Base-by-base conservation (phyloP, 106 monocot species). In the Platanthera guangdongensis region DNA sequence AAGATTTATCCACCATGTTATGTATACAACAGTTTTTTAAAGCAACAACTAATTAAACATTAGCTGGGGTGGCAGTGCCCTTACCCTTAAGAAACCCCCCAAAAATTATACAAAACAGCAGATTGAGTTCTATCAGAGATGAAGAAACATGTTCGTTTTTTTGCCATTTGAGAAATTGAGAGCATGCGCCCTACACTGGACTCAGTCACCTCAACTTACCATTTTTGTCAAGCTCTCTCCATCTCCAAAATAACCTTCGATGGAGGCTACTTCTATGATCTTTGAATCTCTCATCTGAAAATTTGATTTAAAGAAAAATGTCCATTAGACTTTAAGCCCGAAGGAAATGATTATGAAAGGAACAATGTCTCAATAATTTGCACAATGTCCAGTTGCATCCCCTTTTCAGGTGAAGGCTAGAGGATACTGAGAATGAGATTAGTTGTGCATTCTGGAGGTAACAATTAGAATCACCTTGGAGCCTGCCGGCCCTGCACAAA, bases 401-500 rank as follows among this genome's bases (percentile, higher is more conserved):
- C 3, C 39, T 39, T 39, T 39, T 11, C 6, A 11, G 39, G 12
- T 25, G 0, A 25, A 67, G 32, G 11, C 32, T 7, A 9, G 30
- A 28, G 2, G 3, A 67, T 10, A 8, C 25, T 32, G 7, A 30
- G 25, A 67, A 8, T 32, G 13, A 39, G 7, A 8, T 30, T 8
- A 32, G 32, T 32, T 32, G 8, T 7, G 13, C 9, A 25, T 30
- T 30, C 9, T 67, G 39, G 39, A 67, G 9, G 8, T 32, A 13
- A 67, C 13, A 8, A 5, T 32, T 11, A 63, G 52, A 10, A 63
- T 21, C 53, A 86, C 92, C 85, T 83, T 82, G 83, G 13, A 89
- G 73, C 77, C 87, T 85, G 73, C 94, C 90, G 72, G 97, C 84
- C 51, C 71, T 82, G 30, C 64, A 85, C 75, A 94, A 81, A 71